Conservation (phyloP, 768 basidiomycete species). For the Tricholoma hemisulphureum region DNA sequence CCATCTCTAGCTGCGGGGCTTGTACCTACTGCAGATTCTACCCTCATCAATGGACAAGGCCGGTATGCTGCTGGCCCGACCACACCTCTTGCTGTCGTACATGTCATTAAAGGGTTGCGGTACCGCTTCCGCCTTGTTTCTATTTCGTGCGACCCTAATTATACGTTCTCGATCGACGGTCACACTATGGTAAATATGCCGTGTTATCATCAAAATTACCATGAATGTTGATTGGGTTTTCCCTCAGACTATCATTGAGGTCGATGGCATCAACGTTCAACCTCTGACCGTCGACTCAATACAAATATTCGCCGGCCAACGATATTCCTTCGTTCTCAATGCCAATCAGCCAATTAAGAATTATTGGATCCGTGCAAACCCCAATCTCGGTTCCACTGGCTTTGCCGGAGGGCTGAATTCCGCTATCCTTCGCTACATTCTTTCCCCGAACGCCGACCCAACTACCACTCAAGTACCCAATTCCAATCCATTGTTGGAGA, state of each 20-base stretch:
- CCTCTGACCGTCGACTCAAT: constrained; percentile 34
- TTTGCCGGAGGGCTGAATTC: constrained; percentile 37
- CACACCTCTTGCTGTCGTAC: constrained; percentile 26
- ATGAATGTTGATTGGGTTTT: background rate
- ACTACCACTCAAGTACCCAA: constrained; percentile 16
- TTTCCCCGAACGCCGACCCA: constrained; percentile 31
- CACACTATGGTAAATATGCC: constrained; percentile 27
- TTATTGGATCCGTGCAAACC: constrained; percentile 35
- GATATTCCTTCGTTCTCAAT: constrained; percentile 39
- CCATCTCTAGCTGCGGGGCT: background rate
- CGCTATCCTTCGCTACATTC: constrained; percentile 41
- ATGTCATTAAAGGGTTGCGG: constrained; percentile 28
- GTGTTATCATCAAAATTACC: background rate
- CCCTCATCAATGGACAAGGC: constrained; percentile 36
- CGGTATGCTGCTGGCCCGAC: constrained; percentile 28
- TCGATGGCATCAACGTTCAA: constrained; percentile 29
- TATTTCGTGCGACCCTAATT: constrained; percentile 38
- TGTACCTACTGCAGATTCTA: constrained; percentile 12
- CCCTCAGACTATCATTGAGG: constrained; percentile 31
- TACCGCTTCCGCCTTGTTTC: constrained; percentile 45
- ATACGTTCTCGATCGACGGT: constrained; percentile 26
- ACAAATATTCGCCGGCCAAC: constrained; percentile 39
- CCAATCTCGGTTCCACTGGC: constrained; percentile 19
- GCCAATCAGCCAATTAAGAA: constrained; percentile 38
- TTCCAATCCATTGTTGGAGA: constrained; percentile 27